Conservation (phyloP, 2,329 filamentous ascomycete genomes). For the Pseudocercospora vitis region DNA sequence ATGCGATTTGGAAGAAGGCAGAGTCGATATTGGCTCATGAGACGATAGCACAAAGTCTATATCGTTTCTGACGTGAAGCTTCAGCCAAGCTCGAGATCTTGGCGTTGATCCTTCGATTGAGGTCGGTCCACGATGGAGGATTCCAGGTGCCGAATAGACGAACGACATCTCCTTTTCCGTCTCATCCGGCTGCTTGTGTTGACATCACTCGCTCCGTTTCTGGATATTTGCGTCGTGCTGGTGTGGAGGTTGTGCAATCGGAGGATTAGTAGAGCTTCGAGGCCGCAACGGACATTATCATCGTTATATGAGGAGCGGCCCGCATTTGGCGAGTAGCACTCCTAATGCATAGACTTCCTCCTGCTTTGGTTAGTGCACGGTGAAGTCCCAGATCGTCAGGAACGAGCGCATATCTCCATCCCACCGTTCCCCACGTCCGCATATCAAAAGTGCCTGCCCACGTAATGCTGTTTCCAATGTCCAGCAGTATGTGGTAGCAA, state of each 20-base stretch:
- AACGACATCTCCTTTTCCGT: no score
- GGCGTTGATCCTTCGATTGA: slow-evolving; percentile 1
- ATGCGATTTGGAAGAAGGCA: not conserved
- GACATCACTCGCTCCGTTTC: not conserved
- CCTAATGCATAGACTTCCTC: no score
- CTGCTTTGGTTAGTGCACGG: no score
- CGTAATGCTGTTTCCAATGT: no score
- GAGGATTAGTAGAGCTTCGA: no score
- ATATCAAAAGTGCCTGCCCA: no score
- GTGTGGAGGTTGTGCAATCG: not conserved
- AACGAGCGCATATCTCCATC: not conserved
- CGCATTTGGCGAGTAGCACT: no score
- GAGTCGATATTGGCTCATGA: not conserved
- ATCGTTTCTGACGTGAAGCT: not conserved
- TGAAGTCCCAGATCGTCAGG: not conserved
- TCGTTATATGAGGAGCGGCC: no score
- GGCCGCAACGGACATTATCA: no score
- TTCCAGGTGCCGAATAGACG: not conserved
- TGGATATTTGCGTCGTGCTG: no score
- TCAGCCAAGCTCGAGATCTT: not conserved
- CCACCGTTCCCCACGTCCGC: no score
- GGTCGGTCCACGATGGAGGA: not conserved
- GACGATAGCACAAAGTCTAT: not conserved
- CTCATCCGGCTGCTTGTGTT: not conserved
- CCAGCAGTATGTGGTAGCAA: no score